Base-by-base conservation (phyloP, 352 stramenopile genomes). In the Globisporangium megalacanthum region DNA sequence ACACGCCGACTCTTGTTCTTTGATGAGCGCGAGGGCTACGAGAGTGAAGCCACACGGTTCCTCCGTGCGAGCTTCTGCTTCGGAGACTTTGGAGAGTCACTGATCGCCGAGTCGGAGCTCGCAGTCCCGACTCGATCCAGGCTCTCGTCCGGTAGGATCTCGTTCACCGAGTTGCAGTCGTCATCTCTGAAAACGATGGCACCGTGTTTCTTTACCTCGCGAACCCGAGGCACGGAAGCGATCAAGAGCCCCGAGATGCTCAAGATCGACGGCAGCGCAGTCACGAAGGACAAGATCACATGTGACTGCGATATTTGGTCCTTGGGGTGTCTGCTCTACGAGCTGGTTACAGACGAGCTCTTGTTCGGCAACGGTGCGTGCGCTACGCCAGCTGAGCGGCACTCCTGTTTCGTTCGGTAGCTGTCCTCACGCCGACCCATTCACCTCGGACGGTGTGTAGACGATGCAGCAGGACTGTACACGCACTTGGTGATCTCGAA, bases 231-330 rank as follows among this genome's bases (percentile, higher is more conserved):
- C 9, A 92, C 82, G 0, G 82, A 92, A 60, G 79, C 82, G 3
- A 87, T 90, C 54, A 87, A 89, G 60, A 89, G 79, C 39, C 82
- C 82, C 7, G 82, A 92, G 54, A 87, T 90, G 61, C 58, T 91
- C 8, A 52, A 59, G 14, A 71, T 86, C 20, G 74, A 70, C 48
- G 75, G 77, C 42, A 70, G 54, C 33, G 64, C 70, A 3, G 46
- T 55, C 7, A 42, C 52, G 6, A 56, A 65, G 37, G 57, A 60
- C 6, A 61, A 50, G 22, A 66, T 89, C n/a, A 77, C 70, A 0
- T 60, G 64, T 17, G 73, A 74, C 5, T 80, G 75, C 11, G 82
- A 92, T 54, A 54, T 88, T 9, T 92, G 82, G 82, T 89, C 82
- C 9, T 52, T 89, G 17, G 79, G 82, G 1, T 89, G 79, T 35